Conservation (phyloP, 163 green algal genomes). For the Volvox carteri region DNA sequence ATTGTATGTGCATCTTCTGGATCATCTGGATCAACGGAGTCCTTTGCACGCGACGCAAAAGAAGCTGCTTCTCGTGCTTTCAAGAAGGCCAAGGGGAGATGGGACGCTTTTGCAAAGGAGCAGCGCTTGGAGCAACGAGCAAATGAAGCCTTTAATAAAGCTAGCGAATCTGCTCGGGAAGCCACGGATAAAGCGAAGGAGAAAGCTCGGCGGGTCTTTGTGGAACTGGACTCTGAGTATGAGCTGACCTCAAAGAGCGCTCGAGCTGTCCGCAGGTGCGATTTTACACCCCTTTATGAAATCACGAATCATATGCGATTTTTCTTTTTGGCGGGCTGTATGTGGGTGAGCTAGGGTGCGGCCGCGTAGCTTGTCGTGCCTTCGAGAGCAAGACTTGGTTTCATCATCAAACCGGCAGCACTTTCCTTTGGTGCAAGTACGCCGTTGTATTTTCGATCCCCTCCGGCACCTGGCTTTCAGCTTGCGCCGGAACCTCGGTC, state of each 20-base stretch:
- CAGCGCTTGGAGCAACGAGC: constrained; percentile 19
- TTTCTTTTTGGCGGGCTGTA: no score
- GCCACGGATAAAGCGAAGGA: constrained; percentile 13
- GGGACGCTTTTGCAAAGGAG: constrained; percentile 4
- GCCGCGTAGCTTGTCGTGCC: no score
- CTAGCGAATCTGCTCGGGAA: neutral
- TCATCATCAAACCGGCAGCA: no score
- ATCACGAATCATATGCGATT: no score
- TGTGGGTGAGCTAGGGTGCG: no score
- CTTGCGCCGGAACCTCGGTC: no score
- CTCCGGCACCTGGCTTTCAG: no score
- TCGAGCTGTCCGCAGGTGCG: neutral
- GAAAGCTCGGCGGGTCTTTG: constrained; percentile 18
- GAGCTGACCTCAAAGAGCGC: neutral
- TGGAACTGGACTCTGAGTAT: constrained; percentile 24
- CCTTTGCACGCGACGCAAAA: neutral
- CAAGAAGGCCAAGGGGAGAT: constrained; percentile 9
- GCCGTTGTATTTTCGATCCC: no score
- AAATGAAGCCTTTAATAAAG: neutral
- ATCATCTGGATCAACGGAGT: constrained; percentile 2
- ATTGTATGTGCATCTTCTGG: neutral
- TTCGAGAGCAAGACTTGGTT: no score
- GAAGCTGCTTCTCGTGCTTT: constrained; percentile 15
- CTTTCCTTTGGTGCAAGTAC: no score
- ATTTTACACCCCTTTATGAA: no score